A percentile compares a stretch with the other conserved stretches of the same genome.
Conservation (phyloP, 495 filamentous ascomycete species). For the Neurospora discreta region DNA sequence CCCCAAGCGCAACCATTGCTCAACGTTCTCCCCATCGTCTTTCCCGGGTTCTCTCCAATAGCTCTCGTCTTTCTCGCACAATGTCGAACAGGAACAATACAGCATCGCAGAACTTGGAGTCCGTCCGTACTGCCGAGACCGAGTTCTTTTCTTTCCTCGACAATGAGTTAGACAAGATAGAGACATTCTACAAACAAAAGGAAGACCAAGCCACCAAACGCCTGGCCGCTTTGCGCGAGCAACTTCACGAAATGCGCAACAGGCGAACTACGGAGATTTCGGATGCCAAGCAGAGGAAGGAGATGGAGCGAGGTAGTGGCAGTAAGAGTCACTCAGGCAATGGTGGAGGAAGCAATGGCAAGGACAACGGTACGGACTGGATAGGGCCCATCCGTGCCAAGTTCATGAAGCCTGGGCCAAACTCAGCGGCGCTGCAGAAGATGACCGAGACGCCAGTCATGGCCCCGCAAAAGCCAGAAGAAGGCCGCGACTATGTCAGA, state of each 20-base stretch:
- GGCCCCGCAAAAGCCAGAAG: conserved; percentile 24
- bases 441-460: conserved; percentile 31
- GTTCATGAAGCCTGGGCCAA: conserved; percentile 34
- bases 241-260: conserved; percentile 82
- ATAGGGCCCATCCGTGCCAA: conserved; percentile 32
- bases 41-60: conserved; percentile 18
- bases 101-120: conserved; percentile 31
- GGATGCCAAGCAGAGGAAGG: conserved; percentile 24
- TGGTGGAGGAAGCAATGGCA: conserved; percentile 1
- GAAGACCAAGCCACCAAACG: conserved; percentile 68
- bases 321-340: conserved; percentile 7
- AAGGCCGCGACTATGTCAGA: conserved; percentile 52
- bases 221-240: conserved; percentile 57
- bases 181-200: conserved; percentile 71
- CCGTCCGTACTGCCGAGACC: conserved; percentile 45
- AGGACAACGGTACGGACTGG: conserved; percentile 20
- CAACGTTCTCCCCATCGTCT: conserved; percentile 15
- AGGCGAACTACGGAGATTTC: conserved; percentile 61
- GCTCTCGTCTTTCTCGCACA: conserved; percentile 9
- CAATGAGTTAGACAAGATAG: conserved; percentile 70
- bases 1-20: background rate
- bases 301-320: conserved; percentile 6
- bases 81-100: conserved; percentile 13
- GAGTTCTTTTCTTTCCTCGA: conserved; percentile 78
- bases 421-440: conserved; percentile 33